These are phyloP conservation scores for Glycine tomentella DNA, from an alignment of 306 rosid species.

Conservation along the genomic window DNA sequence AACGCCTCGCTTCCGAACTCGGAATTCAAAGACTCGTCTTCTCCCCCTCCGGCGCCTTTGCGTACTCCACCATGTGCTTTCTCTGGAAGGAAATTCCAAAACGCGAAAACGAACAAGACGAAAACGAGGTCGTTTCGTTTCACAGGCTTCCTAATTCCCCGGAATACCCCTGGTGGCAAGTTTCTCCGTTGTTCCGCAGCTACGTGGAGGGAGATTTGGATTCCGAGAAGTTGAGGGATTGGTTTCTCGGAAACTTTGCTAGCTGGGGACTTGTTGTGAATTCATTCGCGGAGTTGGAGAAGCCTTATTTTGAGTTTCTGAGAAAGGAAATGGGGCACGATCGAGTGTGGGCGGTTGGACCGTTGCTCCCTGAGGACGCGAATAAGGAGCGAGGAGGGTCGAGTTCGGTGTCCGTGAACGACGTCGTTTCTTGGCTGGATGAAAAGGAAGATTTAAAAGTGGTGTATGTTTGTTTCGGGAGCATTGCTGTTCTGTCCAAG, in stretches of 20 bases:
- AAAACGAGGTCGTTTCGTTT: slow-evolving; percentile 50
- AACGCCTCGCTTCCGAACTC: slow-evolving; percentile 52
- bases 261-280: slow-evolving; percentile 64
- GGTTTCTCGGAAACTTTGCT: slow-evolving; percentile 26
- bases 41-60: slow-evolving; percentile 59
- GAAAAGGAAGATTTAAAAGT: slow-evolving; percentile 29
- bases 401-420: slow-evolving; percentile 25
- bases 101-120: neutral
- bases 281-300: slow-evolving; percentile 56
- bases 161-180: slow-evolving; percentile 70
- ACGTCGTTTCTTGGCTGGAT: slow-evolving; percentile 60
- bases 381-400: slow-evolving; percentile 50
- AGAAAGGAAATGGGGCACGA: slow-evolving; percentile 48
- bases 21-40: slow-evolving; percentile 50
- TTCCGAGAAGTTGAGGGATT: slow-evolving; percentile 34
- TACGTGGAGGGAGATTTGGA: slow-evolving; percentile 44
- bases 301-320: slow-evolving; percentile 49
- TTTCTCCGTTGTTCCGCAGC: slow-evolving; percentile 53
- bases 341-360: slow-evolving; percentile 66
- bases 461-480: slow-evolving; percentile 67
- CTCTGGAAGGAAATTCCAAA: slow-evolving; percentile 46
- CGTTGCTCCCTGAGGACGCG: slow-evolving; percentile 50
- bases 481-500: slow-evolving; percentile 30
- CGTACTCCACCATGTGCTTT: slow-evolving; percentile 45
- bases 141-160: slow-evolving; percentile 51